These are phyloP conservation scores for Mortierella sp. DNA, from an alignment of 371 early-diverging fungal species.

Conservation along the genomic window DNA sequence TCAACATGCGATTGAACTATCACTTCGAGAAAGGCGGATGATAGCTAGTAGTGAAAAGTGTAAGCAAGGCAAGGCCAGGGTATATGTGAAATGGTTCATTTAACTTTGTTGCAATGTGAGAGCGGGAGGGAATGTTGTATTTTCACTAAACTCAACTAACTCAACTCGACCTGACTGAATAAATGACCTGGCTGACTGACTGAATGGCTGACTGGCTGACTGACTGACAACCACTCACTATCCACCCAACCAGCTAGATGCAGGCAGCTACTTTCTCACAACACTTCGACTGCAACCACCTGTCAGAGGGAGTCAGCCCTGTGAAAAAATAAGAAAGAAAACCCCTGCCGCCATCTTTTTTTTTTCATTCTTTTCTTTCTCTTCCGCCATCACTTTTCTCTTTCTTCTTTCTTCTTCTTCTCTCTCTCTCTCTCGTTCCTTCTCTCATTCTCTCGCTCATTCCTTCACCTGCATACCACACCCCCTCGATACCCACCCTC, in stretches of 20 bases:
- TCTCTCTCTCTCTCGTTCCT: not conserved
- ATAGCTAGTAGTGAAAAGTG: not conserved
- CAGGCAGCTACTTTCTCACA: not conserved
- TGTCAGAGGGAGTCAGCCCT: not conserved
- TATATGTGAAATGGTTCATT: not conserved
- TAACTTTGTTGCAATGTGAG: not conserved
- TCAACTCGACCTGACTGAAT: not conserved
- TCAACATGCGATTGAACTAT: not conserved
- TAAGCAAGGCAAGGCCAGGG: not conserved
- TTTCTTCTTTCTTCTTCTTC: not conserved
- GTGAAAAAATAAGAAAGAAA: not conserved
- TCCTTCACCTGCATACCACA: slow-evolving; percentile 3
- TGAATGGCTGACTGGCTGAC: not conserved
- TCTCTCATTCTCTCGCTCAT: not conserved
- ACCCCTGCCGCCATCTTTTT: too few species aligned
- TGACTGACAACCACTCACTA: not conserved
- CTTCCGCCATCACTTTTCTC: not conserved
- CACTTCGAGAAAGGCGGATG: not conserved
- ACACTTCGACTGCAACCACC: not conserved
- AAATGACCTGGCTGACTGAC: not conserved
- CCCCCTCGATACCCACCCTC: slow-evolving; percentile 4
- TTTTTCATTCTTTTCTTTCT: not conserved
- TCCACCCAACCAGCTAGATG: not conserved
- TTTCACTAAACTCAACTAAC: not conserved
- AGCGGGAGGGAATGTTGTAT: not conserved